Evolutionary conservation across 306 rosid species (phyloP), one percentile per base, ranked within the genome.

Genomic region (Cicer chorassanicum): DNA sequence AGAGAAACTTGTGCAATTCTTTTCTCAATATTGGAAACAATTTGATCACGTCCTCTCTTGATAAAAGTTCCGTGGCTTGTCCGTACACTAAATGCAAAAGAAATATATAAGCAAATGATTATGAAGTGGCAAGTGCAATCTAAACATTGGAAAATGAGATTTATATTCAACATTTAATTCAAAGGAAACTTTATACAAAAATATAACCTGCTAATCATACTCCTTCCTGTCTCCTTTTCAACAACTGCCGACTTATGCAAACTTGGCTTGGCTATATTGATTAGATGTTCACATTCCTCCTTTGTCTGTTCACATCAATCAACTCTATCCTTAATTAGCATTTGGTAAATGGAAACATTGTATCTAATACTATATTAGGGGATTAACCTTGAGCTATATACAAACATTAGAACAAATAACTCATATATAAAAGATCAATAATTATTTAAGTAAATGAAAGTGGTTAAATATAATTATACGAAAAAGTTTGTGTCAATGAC

Each of bases 31-130:
- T 80, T 81, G 69, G 85, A 84, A 57, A 95, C 88, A 75, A 78
- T 51, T 78, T 89, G 78, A 85, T 95, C 99, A 0, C 81, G 84
- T 63, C 98, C 99, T 87, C 98, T 87, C 1, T 59, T 8, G 81
- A 95, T 59, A 74, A 95, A 95, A 57, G 97, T 84, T 72, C 97
- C 99, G 6, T 91, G 87, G 78, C 99, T 95, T 44, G 99, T 95
- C 1, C 99, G 88, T 51, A 83, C 89, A 74, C 99, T 95, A 76
- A 38, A 70, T 14, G 40, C 49, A 21, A 15, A 68, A 57, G 82
- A 5, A 68, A 44, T 6, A 34, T 15, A 56, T 39, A 16, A 6
- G 68, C 41, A 46, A 68, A 77, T 53, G 59, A 24, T 19, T 68
- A 11, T 53, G 34, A 70, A 24, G 36, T 14, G 60, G 55, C 49